Conservation (phyloP, 1,284 basidiomycete genomes). For the Athelia sp. region DNA sequence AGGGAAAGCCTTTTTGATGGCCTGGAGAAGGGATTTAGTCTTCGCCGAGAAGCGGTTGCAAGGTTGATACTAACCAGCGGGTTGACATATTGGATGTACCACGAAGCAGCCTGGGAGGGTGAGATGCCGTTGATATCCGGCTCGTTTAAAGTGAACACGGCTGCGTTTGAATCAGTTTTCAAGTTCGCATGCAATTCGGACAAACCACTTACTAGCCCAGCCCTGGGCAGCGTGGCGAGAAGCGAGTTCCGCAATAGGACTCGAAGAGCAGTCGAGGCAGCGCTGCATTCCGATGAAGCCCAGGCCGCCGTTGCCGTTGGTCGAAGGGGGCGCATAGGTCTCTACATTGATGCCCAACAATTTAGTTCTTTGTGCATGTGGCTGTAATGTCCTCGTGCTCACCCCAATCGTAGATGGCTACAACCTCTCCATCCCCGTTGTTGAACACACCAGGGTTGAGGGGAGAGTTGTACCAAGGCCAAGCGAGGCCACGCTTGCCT, state of each 20-base stretch:
- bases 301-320: constrained; percentile 26
- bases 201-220: constrained; percentile 17
- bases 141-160: constrained; percentile 32
- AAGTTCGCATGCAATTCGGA: neutral
- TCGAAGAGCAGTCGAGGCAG: constrained; percentile 29
- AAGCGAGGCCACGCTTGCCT: constrained; percentile 12
- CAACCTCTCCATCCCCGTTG: constrained; percentile 21
- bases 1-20: constrained; percentile 28
- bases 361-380: neutral
- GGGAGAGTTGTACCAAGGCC: constrained; percentile 8
- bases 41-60: neutral
- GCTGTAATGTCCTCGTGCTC: neutral
- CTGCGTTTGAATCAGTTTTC: constrained; percentile 10
- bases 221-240: constrained; percentile 23
- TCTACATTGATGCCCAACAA: constrained; percentile 31
- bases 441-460: constrained; percentile 23
- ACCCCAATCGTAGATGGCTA: constrained; percentile 17
- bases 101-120: constrained; percentile 24
- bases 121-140: constrained; percentile 24
- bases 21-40: constrained; percentile 7
- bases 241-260: constrained; percentile 25
- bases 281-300: constrained; percentile 36
- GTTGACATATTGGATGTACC: constrained; percentile 32
- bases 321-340: constrained; percentile 26
- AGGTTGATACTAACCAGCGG: constrained; percentile 17